Evolutionary conservation across 208 protist genomes (phyloP).

Genomic region (Trypanosoma congolense): DNA sequence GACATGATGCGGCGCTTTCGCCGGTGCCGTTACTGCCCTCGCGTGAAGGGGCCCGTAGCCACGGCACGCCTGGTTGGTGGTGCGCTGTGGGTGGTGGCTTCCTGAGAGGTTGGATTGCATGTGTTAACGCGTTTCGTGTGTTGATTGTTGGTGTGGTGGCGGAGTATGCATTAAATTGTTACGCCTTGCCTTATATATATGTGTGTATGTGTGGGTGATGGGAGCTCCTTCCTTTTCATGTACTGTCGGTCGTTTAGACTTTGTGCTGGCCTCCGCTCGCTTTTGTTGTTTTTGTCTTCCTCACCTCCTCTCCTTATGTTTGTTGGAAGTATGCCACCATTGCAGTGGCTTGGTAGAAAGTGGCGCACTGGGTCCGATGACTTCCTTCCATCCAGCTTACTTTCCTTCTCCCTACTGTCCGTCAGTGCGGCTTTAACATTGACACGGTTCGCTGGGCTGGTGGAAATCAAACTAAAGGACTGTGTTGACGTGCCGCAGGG

Average conservation of each 20-base stretch:
- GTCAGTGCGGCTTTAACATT: conserved; percentile 18
- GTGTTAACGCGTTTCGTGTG: too few relatives aligned
- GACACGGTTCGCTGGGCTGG: conserved; percentile 1
- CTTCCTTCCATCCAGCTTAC: conserved; percentile 57
- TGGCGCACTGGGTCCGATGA: conserved; percentile 77
- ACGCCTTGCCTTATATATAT: too few relatives aligned
- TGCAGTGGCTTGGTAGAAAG: conserved; percentile 62
- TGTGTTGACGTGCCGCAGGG: conserved; percentile 19
- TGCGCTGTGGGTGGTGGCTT: background rate
- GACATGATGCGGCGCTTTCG: too few relatives aligned
- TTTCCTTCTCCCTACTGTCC: conserved; percentile 37
- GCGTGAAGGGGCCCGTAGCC: background rate
- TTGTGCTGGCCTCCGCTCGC: too few relatives aligned
- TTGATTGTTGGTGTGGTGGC: too few relatives aligned
- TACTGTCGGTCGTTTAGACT: too few relatives aligned
- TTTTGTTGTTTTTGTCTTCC: conserved; percentile 17
- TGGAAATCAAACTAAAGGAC: conserved; percentile 1
- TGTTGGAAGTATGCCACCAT: conserved; percentile 48
- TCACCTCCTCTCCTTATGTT: conserved; percentile 3
- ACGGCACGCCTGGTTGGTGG: background rate
- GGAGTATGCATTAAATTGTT: too few relatives aligned
- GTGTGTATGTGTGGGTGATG: too few relatives aligned
- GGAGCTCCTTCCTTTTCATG: too few relatives aligned
- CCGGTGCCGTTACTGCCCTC: too few relatives aligned
- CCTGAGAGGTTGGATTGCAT: too few relatives aligned